A percentile compares a stretch with the other conserved stretches of the same genome.
phyloP scores from a whole-genome alignment of 495 filamentous ascomycete genomes.

The Eremomyces bilateralis region DNA sequence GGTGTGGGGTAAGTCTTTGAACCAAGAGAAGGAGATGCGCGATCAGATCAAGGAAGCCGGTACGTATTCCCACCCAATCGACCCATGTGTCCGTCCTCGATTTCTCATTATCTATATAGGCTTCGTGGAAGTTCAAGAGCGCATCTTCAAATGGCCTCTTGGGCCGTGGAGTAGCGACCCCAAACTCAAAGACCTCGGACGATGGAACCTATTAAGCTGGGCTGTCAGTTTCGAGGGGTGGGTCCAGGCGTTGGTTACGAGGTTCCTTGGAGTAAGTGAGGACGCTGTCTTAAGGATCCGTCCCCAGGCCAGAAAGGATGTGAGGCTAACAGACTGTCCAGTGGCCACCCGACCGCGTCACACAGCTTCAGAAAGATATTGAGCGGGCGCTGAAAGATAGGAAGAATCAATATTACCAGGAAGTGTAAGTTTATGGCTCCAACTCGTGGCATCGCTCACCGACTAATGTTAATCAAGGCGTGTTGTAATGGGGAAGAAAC shows the following conservation, averaged over 20 bases:
- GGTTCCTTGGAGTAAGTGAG: constrained; percentile 3
- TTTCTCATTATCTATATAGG: constrained; percentile 17
- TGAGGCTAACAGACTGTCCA: not conserved
- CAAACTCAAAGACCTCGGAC: constrained; percentile 9
- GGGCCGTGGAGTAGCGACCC: constrained; percentile 8
- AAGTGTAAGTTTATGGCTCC: constrained; percentile 6
- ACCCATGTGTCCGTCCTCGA: not conserved
- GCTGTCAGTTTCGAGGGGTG: not conserved
- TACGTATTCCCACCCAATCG: too few relatives aligned
- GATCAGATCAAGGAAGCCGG: not conserved
- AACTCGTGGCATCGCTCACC: too few relatives aligned
- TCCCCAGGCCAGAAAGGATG: not conserved
- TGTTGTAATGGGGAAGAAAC: too few relatives aligned
- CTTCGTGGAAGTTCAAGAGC: constrained; percentile 22
- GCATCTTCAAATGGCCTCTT: constrained; percentile 14
- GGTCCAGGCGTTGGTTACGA: constrained; percentile 5
- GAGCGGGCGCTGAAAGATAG: constrained; percentile 2
- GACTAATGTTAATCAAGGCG: too few relatives aligned
- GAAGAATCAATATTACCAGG: constrained; percentile 5
- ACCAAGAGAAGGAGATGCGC: constrained; percentile 11
- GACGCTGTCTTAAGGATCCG: not conserved
- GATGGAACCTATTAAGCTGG: constrained; percentile 10
- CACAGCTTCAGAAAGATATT: constrained; percentile 4
- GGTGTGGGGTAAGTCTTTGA: constrained; percentile 13
- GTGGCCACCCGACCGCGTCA: constrained; percentile 4